Evolutionary conservation across 2,329 filamentous ascomycete genomes (phyloP).

Genomic region (Lanzia echinophila): DNA sequence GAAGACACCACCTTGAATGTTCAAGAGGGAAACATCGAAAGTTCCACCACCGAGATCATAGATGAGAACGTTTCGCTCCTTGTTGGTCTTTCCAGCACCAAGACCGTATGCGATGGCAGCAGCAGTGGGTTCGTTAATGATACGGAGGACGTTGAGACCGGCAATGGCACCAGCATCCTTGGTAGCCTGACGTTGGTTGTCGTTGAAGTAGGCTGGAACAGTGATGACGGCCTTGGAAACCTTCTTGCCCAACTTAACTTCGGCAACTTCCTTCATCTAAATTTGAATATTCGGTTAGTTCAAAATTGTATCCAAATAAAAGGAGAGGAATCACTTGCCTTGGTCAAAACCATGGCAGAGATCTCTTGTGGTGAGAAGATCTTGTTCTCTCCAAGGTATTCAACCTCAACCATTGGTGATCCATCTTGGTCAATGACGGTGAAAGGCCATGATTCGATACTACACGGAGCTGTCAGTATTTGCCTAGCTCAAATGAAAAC

Average conservation of each 20-base stretch:
- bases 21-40: conserved; percentile 98
- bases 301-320: background rate
- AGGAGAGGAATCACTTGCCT: conserved; percentile 55
- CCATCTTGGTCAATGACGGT: conserved; percentile 88
- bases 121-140: conserved; percentile 99
- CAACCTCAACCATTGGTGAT: conserved; percentile 86
- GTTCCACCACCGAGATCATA: conserved; percentile 99
- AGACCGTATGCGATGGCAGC: conserved; percentile 98
- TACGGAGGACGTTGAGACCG: conserved; percentile 96
- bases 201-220: conserved; percentile 99
- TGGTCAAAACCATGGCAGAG: conserved; percentile 96
- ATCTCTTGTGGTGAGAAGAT: conserved; percentile 97
- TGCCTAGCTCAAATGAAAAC: too few species aligned
- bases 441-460: conserved; percentile 96
- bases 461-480: background rate
- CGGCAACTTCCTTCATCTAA: conserved; percentile 98
- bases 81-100: conserved; percentile 86
- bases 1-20: conserved; percentile 99
- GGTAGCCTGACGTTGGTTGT: conserved; percentile 99
- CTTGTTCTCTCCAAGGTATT: conserved; percentile 94
- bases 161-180: conserved; percentile 98
- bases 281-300: conserved; percentile 9
- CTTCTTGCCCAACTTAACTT: conserved; percentile 97
- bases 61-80: conserved; percentile 98
- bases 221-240: conserved; percentile 99